phyloP scores from a whole-genome alignment of 805 yeast species.

The Zygoascus bituminiphila region DNA sequence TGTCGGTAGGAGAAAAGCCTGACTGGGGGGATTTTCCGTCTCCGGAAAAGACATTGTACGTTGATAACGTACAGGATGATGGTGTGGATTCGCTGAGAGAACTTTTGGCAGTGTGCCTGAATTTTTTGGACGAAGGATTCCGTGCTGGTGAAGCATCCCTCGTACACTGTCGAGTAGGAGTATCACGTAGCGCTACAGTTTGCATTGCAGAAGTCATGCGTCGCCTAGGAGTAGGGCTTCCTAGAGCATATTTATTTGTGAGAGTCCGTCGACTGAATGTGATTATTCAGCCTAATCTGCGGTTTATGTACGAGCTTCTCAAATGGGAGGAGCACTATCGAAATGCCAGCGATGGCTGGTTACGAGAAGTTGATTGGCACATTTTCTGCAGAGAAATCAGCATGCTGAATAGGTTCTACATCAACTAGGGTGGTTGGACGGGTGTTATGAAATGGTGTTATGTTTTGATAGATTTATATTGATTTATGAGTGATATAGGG shows the following conservation, averaged over 20 bases:
- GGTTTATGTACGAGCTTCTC: conserved; percentile 84
- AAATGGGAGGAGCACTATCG: conserved; percentile 48
- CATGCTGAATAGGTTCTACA: conserved; percentile 62
- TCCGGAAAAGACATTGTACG: conserved; percentile 41
- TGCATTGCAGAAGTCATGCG: conserved; percentile 94
- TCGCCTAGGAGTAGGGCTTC: conserved; percentile 53
- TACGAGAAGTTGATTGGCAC: conserved; percentile 80
- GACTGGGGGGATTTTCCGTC: conserved; percentile 40
- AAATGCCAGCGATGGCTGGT: conserved; percentile 21
- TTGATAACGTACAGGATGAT: conserved; percentile 78
- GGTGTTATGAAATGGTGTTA: background rate
- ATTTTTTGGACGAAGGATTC: conserved; percentile 53
- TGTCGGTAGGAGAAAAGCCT: conserved; percentile 78
- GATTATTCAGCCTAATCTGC: conserved; percentile 86
- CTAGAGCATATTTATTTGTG: conserved; percentile 80
- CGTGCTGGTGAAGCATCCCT: conserved; percentile 42
- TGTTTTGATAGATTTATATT: background rate
- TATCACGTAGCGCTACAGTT: conserved; percentile 88
- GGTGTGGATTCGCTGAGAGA: conserved; percentile 72
- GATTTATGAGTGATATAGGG: conserved; percentile 1
- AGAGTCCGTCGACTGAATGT: conserved; percentile 84
- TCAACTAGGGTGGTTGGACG: conserved; percentile 19
- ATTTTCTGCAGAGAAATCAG: conserved; percentile 77
- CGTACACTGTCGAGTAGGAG: conserved; percentile 94
- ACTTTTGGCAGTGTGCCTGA: conserved; percentile 54